Conservation (phyloP, 345 rosid genomes). For the Hirschfeldia incana region DNA sequence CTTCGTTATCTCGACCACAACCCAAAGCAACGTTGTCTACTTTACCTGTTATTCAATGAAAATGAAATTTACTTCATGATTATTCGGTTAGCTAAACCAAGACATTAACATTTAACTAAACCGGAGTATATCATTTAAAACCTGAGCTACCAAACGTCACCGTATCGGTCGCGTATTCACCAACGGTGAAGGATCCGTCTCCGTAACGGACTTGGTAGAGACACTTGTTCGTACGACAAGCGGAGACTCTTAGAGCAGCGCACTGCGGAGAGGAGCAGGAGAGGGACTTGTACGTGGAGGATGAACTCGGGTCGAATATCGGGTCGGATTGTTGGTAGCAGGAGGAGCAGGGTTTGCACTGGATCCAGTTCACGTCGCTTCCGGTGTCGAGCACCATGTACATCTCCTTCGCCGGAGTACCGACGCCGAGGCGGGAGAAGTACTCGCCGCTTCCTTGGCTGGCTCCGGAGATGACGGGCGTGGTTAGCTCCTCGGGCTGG, state of each 20-base stretch:
- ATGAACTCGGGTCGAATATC: constrained; percentile 57
- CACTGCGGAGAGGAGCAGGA: constrained; percentile 63
- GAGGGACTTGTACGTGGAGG: constrained; percentile 62
- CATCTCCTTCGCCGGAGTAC: constrained; percentile 64
- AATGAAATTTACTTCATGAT: no score
- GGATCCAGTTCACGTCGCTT: constrained; percentile 87
- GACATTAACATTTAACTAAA: no score
- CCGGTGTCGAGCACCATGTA: constrained; percentile 82
- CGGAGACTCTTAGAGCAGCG: constrained; percentile 49
- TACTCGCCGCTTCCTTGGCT: constrained; percentile 95
- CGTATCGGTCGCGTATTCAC: constrained; percentile 69
- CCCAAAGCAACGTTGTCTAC: constrained; percentile 59
- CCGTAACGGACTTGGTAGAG: constrained; percentile 87
- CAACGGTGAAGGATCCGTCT: constrained; percentile 86
- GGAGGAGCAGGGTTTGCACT: constrained; percentile 74
- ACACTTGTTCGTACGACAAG: constrained; percentile 57
- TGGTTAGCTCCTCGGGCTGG: constrained; percentile 54
- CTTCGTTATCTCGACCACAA: constrained; percentile 89
- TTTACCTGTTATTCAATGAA: constrained; percentile 21
- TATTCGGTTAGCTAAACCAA: no score
- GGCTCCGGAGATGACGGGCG: constrained; percentile 73
- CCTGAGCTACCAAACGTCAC: constrained; percentile 69
- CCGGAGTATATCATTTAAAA: no score
- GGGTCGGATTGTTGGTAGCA: constrained; percentile 93
- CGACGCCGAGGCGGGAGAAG: constrained; percentile 78